phyloP scores from a whole-genome alignment of 306 rosid genomes.

The Cajanus cajan region DNA sequence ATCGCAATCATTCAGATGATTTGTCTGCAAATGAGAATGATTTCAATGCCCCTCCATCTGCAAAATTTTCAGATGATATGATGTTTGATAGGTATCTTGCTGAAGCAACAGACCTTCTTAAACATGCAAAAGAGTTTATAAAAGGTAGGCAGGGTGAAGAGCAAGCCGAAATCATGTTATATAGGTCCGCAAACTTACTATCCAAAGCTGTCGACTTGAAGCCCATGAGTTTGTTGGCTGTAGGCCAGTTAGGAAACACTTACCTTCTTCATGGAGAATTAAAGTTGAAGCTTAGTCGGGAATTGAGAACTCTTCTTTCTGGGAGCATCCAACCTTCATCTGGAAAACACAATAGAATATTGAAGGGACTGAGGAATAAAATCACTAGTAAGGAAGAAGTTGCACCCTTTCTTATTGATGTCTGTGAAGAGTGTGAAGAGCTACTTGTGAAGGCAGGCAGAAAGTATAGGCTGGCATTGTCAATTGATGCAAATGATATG shows the following conservation, averaged over 20 bases:
- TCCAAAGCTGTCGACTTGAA: conserved; percentile 77
- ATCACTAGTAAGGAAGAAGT: conserved; percentile 55
- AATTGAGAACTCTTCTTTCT: conserved; percentile 65
- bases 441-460: conserved; percentile 92
- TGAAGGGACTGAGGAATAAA: conserved; percentile 45
- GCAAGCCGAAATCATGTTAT: conserved; percentile 68
- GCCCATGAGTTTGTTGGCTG: conserved; percentile 95
- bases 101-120: conserved; percentile 74
- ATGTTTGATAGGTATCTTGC: conserved; percentile 67
- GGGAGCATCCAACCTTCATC: conserved; percentile 44
- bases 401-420: conserved; percentile 62
- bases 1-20: conserved; percentile 32
- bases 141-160: conserved; percentile 54
- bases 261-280: conserved; percentile 97
- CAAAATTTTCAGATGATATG: conserved; percentile 63
- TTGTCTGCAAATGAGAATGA: conserved; percentile 44
- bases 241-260: conserved; percentile 85
- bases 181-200: conserved; percentile 67
- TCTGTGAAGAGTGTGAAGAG: conserved; percentile 90
- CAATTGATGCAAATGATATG: conserved; percentile 79
- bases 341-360: conserved; percentile 48
- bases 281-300: conserved; percentile 77
- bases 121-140: conserved; percentile 70
- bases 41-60: conserved; percentile 46
- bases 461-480: conserved; percentile 84